Evolutionary conservation across 257 asterid genomes (phyloP).

Genomic region (Forsythia suspensa): DNA sequence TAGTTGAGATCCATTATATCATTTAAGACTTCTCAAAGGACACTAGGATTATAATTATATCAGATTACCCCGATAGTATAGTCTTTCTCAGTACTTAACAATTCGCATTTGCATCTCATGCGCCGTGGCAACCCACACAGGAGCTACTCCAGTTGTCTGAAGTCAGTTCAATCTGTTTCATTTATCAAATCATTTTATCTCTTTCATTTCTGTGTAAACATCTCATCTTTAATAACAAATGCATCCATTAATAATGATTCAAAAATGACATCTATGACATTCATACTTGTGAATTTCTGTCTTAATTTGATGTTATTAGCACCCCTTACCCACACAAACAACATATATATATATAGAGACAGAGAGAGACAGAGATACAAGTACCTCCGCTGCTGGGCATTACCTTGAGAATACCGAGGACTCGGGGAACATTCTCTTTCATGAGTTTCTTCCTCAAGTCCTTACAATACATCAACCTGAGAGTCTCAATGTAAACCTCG

Average conservation of each 20-base stretch:
- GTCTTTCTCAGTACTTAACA: neutral
- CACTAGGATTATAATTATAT: neutral
- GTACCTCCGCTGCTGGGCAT: neutral
- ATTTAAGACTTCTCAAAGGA: neutral
- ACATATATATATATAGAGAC: neutral
- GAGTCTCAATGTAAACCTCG: constrained; percentile 83
- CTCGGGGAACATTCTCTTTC: constrained; percentile 78
- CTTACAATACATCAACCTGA: constrained; percentile 82
- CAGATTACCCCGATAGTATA: neutral
- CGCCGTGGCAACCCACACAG: neutral
- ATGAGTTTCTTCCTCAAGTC: constrained; percentile 86
- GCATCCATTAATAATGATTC: neutral
- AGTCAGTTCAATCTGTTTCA: neutral
- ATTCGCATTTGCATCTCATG: neutral
- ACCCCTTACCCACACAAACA: neutral
- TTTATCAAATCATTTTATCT: neutral
- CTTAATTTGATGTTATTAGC: neutral
- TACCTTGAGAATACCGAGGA: constrained; percentile 94
- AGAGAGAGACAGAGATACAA: neutral
- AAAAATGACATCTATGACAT: neutral
- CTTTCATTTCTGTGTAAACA: neutral
- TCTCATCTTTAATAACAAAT: neutral
- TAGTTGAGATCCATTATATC: neutral
- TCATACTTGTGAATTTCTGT: neutral
- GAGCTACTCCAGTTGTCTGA: neutral